Conservation (phyloP, 768 basidiomycete species). For the Melanogaster broomeanus region DNA sequence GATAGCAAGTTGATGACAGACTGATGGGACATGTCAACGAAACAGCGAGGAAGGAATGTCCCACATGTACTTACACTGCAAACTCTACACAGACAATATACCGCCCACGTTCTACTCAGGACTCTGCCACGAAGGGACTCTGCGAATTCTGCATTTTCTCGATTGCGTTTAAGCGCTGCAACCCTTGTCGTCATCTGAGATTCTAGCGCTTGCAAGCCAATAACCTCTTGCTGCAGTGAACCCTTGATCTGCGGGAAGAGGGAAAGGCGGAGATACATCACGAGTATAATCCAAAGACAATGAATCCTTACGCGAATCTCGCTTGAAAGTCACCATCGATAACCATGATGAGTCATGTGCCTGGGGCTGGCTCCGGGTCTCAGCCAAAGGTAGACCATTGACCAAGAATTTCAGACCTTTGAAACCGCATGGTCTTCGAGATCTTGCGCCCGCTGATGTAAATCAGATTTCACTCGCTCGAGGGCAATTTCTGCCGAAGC, state of each 20-base stretch:
- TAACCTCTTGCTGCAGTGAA: conserved; percentile 53
- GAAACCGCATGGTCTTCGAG: conserved; percentile 23
- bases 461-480: conserved; percentile 59
- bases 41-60: conserved; percentile 4
- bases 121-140: conserved; percentile 57
- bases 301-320: conserved; percentile 31
- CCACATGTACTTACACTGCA: conserved; percentile 49
- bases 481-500: conserved; percentile 58
- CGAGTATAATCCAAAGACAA: conserved; percentile 1
- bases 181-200: conserved; percentile 65
- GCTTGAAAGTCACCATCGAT: conserved; percentile 30
- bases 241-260: conserved; percentile 33
- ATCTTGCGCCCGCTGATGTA: conserved; percentile 37
- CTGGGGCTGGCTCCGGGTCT: conserved; percentile 22
- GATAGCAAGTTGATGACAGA: conserved; percentile 35
- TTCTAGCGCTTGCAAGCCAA: conserved; percentile 67
- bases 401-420: conserved; percentile 21
- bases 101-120: conserved; percentile 55
- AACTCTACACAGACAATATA: conserved; percentile 67
- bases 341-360: conserved; percentile 30
- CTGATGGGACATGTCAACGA: conserved; percentile 23
- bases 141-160: conserved; percentile 49
- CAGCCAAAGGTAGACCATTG: conserved; percentile 4
- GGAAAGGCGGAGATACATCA: not conserved
- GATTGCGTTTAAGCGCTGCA: conserved; percentile 48